Base-by-base conservation (phyloP, 352 stramenopile genomes). In the Phytophthora constricta region DNA sequence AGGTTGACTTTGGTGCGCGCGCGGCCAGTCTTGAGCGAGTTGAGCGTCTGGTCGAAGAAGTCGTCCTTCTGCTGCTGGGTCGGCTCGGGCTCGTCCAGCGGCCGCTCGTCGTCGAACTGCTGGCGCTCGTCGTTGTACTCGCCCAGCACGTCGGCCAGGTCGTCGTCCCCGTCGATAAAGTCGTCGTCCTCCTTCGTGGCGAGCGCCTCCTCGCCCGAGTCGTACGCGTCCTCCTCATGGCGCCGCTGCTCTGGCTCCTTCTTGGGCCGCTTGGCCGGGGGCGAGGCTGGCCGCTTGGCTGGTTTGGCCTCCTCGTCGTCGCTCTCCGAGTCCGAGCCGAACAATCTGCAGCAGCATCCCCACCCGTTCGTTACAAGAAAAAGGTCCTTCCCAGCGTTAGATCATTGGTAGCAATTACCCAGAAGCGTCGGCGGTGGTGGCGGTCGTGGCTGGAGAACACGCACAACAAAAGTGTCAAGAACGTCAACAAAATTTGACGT, bases 91-190 rank as follows among this genome's bases (percentile, higher is more conserved):
- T 89, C 82, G 13, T 80, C 70, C 31, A 91, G 62, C 23, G 89
- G 89, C 3, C 89, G 85, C 66, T 95, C 87, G 60, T 96, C 89
- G 47, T 94, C 77, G 65, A 96, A 96, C 39, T 77, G 75, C 54
- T 90, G 88, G 14, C 76, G 64, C 3, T 96, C 88, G 20, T 94
- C 68, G 57, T 82, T 71, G 68, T 96, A 95, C 64, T 96, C 88
- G 31, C 77, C 84, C 45, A 96, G 64, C 19, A 96, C 88, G 47
- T 93, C 86, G 1, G 72, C 88, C 26, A 96, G 76, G 57, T 96
- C 88, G 65, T 96, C 89, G 25, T 96, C 89, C n/a, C 82, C 39
- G 62, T 95, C 89, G 65, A 96, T 96, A 62, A 96, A 96, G 42
- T 91, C 89, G 5, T 96, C 82, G 67, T 96, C 89, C 0, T 95